These are phyloP conservation scores for Auricularia sp. DNA, from an alignment of 768 basidiomycete species.

Conservation along the genomic window DNA sequence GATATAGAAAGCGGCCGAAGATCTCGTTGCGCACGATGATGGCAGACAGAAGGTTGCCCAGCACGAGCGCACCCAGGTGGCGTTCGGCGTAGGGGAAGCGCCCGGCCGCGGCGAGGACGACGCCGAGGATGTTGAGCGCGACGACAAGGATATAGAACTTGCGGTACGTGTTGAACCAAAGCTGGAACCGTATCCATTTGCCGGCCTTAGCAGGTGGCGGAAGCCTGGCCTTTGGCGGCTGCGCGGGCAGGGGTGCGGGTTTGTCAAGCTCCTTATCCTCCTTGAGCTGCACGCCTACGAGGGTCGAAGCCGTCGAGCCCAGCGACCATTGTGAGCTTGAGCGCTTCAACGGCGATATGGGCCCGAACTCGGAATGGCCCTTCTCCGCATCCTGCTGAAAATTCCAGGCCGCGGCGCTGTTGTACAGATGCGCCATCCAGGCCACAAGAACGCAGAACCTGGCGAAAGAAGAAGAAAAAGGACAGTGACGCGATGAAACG, in stretches of 20 bases:
- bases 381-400: not conserved
- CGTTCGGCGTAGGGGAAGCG: not conserved
- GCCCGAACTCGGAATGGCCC: not conserved
- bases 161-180: constrained; percentile 31
- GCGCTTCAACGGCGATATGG: not conserved
- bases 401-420: not conserved
- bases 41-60: constrained; percentile 1
- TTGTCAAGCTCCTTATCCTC: not conserved
- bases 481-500: not conserved
- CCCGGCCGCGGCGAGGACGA: not conserved
- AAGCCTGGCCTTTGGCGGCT: not conserved
- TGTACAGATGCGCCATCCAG: not conserved
- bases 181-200: constrained; percentile 19
- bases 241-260: not conserved
- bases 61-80: not conserved
- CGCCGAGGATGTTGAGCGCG: not conserved
- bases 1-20: constrained; percentile 9
- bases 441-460: not conserved
- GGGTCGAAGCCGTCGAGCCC: not conserved
- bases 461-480: not conserved
- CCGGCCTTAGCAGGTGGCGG: constrained; percentile 15
- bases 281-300: not conserved
- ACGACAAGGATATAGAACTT: constrained; percentile 19
- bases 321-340: not conserved
- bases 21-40: constrained; percentile 3